phyloP scores from a whole-genome alignment of 768 basidiomycete genomes.

The Brasilioporus rufonigricans region DNA sequence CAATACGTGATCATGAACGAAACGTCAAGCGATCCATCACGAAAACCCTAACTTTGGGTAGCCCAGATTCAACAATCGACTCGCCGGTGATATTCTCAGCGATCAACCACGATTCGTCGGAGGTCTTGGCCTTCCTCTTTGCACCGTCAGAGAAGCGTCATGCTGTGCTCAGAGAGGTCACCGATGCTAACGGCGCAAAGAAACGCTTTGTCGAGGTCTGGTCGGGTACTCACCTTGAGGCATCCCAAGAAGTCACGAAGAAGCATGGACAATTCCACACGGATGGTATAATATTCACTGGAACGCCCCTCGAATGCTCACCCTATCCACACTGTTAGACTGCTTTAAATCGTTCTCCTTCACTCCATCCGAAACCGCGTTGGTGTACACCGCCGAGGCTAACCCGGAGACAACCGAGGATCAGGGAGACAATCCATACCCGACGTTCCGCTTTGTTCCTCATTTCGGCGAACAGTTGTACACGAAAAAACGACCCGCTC shows the following conservation, averaged over 20 bases:
- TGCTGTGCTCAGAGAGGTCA: constrained; percentile 45
- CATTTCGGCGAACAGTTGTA: constrained; percentile 63
- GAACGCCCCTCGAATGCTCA: neutral
- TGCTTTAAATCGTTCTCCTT: constrained; percentile 52
- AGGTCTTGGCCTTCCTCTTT: constrained; percentile 39
- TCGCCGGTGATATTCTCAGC: constrained; percentile 10
- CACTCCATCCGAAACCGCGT: constrained; percentile 46
- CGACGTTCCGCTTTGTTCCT: constrained; percentile 54
- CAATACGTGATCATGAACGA: constrained; percentile 48
- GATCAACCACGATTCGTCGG: constrained; percentile 24
- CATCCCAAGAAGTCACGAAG: constrained; percentile 54
- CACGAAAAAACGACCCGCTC: constrained; percentile 48
- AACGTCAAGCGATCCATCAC: constrained; percentile 46
- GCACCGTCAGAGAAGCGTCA: constrained; percentile 43
- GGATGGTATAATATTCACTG: constrained; percentile 44
- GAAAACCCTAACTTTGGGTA: constrained; percentile 36
- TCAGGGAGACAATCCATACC: constrained; percentile 28
- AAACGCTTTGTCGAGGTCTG: constrained; percentile 63
- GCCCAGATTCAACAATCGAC: constrained; percentile 12
- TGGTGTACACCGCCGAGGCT: constrained; percentile 63
- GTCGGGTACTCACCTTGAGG: constrained; percentile 42
- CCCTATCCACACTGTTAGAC: constrained; percentile 36
- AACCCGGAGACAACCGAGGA: constrained; percentile 27
- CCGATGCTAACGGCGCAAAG: constrained; percentile 26
- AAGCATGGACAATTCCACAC: constrained; percentile 58